Conservation (phyloP, 768 basidiomycete genomes). For the Albatrellus ellisii region DNA sequence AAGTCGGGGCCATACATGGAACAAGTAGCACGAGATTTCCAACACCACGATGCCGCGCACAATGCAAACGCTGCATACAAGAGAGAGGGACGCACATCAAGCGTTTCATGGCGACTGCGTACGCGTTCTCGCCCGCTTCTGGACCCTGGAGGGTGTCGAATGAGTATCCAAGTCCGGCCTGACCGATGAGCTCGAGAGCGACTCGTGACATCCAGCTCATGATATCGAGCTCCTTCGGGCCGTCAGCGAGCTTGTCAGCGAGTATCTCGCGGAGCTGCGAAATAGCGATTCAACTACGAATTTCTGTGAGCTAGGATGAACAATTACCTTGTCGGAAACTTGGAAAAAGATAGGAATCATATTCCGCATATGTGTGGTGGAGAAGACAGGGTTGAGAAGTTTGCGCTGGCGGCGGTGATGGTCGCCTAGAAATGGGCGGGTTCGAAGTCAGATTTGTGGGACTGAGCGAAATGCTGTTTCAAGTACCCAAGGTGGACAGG, state of each 20-base stretch:
- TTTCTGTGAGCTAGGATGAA: neutral
- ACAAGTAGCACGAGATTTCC: too few species aligned
- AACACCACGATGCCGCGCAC: too few species aligned
- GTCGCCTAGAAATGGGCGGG: neutral
- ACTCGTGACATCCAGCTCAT: slow-evolving; percentile 6
- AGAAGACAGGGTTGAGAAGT: slow-evolving; percentile 1
- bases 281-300: neutral
- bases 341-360: slow-evolving; percentile 2
- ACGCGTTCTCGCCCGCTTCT: slow-evolving; percentile 20
- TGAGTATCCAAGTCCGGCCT: slow-evolving; percentile 30
- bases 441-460: neutral
- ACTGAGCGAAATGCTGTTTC: neutral
- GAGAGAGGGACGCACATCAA: neutral
- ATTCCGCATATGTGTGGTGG: slow-evolving; percentile 1
- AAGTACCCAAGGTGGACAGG: neutral
- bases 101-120: slow-evolving; percentile 6
- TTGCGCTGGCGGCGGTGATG: neutral
- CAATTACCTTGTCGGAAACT: neutral
- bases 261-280: slow-evolving; percentile 1
- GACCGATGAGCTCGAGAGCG: slow-evolving; percentile 28
- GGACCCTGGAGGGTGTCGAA: slow-evolving; percentile 19
- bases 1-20: too few species aligned
- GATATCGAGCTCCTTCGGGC: neutral
- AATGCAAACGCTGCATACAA: too few species aligned
- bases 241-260: neutral